A percentile compares a stretch with the other conserved stretches of the same genome.
phyloP scores from a whole-genome alignment of 306 rosid genomes.

The Quercus glauca region DNA sequence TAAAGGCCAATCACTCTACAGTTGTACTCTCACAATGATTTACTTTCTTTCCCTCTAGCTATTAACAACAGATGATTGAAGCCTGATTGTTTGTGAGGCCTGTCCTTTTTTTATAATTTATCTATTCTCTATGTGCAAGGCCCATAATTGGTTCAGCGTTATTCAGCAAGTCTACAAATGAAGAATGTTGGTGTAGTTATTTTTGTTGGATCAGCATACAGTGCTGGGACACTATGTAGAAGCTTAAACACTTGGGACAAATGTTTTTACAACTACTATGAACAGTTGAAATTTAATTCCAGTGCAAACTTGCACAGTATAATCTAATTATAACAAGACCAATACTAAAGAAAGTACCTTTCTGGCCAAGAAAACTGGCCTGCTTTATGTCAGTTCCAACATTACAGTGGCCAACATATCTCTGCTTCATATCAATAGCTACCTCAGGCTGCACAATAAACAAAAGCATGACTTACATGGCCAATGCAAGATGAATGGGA shows the following conservation, averaged over 20 bases:
- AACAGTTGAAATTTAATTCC: neutral
- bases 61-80: neutral
- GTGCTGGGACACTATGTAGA: too few species aligned
- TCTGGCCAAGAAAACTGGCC: conserved; percentile 95
- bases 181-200: neutral
- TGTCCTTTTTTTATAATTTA: neutral
- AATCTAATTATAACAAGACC: neutral
- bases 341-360: conserved; percentile 47
- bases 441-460: conserved; percentile 71
- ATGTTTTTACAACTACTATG: neutral
- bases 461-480: neutral
- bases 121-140: neutral
- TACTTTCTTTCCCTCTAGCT: neutral
- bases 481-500: conserved; percentile 1
- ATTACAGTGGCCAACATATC: conserved; percentile 93
- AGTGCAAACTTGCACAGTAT: neutral
- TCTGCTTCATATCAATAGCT: conserved; percentile 86
- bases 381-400: conserved; percentile 97
- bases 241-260: neutral
- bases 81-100: neutral
- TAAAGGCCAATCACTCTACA: neutral
- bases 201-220: neutral
- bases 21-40: neutral
- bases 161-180: neutral
- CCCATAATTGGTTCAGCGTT: neutral